Percentiles rank a stretch among this genome's conserved stretches.
These are phyloP conservation scores for Aphanomyces cochlioides DNA, from an alignment of 352 stramenopile species.

Conservation along the genomic window DNA sequence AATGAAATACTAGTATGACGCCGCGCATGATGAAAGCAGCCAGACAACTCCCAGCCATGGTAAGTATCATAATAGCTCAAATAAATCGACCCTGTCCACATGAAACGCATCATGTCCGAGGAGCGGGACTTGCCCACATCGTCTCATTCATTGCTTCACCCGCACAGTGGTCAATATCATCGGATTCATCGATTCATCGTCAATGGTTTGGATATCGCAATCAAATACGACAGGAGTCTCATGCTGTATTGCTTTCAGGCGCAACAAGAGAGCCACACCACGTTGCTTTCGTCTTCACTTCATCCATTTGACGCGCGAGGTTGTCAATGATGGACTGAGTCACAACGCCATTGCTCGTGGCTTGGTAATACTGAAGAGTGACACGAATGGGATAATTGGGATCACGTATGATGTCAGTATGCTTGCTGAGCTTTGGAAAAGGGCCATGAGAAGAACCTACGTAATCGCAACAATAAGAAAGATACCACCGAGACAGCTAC, in stretches of 20 bases:
- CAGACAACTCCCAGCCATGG: too few relatives aligned
- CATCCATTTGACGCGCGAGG: conserved; percentile 11
- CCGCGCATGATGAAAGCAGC: too few relatives aligned
- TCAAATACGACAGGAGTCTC: too few relatives aligned
- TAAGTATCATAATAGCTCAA: background rate
- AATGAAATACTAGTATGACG: too few relatives aligned
- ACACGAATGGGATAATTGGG: conserved; percentile 18
- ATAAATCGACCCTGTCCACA: too few relatives aligned
- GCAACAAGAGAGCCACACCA: conserved; percentile 25
- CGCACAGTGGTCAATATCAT: too few relatives aligned
- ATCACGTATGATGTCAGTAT: background rate
- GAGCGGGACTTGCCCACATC: too few relatives aligned
- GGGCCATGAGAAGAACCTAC: background rate
- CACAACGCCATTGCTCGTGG: conserved; percentile 27
- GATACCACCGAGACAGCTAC: background rate
- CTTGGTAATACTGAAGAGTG: conserved; percentile 29
- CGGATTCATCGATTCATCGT: too few relatives aligned
- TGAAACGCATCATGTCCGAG: too few relatives aligned
- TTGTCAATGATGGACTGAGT: conserved; percentile 12
- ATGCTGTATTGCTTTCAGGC: too few relatives aligned
- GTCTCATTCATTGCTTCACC: too few relatives aligned
- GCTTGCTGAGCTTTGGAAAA: conserved; percentile 24
- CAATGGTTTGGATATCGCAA: too few relatives aligned
- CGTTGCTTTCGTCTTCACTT: conserved; percentile 22
- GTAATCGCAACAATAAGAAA: background rate